phyloP scores from a whole-genome alignment of 148 eudicot species.

The Nyssa sinensis region DNA sequence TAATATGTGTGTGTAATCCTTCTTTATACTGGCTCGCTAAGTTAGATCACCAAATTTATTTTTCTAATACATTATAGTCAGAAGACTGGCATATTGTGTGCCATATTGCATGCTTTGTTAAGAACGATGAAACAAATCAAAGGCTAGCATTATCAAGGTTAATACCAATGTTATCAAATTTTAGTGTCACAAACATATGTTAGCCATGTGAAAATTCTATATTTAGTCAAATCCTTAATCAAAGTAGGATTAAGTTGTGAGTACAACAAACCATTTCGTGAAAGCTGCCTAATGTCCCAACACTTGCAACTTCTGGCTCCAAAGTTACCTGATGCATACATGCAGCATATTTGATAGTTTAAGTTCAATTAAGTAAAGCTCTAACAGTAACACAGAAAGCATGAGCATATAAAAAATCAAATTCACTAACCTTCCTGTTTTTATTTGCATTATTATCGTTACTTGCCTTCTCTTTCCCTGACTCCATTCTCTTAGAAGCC shows the following conservation, averaged over 20 bases:
- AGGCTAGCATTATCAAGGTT: constrained; percentile 12
- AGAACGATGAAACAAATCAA: too few relatives aligned
- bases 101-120: too few relatives aligned
- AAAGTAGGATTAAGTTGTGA: too few relatives aligned
- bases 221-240: too few relatives aligned
- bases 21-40: too few relatives aligned
- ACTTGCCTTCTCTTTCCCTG: constrained; percentile 25
- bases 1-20: too few relatives aligned
- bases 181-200: constrained; percentile 27
- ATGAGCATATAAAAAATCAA: not conserved
- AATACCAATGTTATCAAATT: too few relatives aligned
- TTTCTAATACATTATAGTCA: too few relatives aligned
- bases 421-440: constrained; percentile 33
- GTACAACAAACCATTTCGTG: constrained; percentile 24
- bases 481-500: constrained; percentile 23
- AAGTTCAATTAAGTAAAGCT: not conserved
- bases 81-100: too few relatives aligned
- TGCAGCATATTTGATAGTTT: not conserved
- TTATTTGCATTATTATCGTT: constrained; percentile 16
- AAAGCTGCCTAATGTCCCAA: constrained; percentile 20
- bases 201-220: constrained; percentile 1
- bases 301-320: constrained; percentile 24
- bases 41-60: too few relatives aligned
- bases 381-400: not conserved
- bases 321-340: constrained; percentile 21